These are phyloP conservation scores for Aureobasidium sp. DNA, from an alignment of 2,329 filamentous ascomycete species.

Conservation along the genomic window DNA sequence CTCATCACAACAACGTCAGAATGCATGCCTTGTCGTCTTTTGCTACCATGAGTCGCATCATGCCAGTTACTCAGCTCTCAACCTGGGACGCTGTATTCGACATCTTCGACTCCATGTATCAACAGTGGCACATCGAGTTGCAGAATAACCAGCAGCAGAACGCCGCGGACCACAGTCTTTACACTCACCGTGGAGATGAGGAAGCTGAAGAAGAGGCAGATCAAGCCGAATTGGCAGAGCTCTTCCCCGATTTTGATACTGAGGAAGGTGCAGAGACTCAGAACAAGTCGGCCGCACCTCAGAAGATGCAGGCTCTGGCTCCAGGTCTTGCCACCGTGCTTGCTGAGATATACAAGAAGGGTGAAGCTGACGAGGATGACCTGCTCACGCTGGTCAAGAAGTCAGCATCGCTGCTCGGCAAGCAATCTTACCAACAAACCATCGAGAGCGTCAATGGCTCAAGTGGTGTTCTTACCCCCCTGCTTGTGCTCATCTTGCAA, in stretches of 20 bases:
- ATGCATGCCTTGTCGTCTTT: slow-evolving; percentile 7
- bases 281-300: not conserved
- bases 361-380: slow-evolving; percentile 1
- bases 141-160: slow-evolving; percentile 67
- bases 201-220: slow-evolving; percentile 70
- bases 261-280: slow-evolving; percentile 21
- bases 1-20: slow-evolving; percentile 3
- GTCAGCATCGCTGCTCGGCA: slow-evolving; percentile 3
- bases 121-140: slow-evolving; percentile 71
- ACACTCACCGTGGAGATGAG: slow-evolving; percentile 69
- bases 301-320: slow-evolving; percentile 18
- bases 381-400: slow-evolving; percentile 17
- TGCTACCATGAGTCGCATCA: slow-evolving; percentile 3
- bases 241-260: slow-evolving; percentile 73
- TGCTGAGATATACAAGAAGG: slow-evolving; percentile 14
- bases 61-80: not conserved
- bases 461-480: not conserved
- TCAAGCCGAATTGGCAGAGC: slow-evolving; percentile 62
- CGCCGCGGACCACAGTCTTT: slow-evolving; percentile 66
- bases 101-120: slow-evolving; percentile 48
- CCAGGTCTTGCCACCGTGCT: slow-evolving; percentile 18
- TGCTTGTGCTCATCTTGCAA: slow-evolving; percentile 26
- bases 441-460: not conserved
- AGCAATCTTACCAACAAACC: not conserved
- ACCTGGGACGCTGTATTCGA: slow-evolving; percentile 1